These are phyloP conservation scores for Amylostereum areolatum DNA, from an alignment of 1,284 basidiomycete species.

Conservation along the genomic window DNA sequence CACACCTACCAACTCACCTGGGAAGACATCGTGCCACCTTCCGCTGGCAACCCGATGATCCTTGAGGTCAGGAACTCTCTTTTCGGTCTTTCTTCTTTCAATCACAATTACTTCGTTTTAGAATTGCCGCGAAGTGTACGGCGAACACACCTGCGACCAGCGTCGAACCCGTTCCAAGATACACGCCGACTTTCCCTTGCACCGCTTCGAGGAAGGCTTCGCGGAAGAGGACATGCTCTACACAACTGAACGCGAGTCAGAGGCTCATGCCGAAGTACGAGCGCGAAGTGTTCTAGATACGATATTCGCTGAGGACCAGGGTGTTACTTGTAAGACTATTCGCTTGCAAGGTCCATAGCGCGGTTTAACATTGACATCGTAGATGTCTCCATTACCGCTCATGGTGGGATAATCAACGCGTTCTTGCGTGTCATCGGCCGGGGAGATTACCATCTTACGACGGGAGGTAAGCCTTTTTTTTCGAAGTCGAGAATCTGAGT, in stretches of 20 bases:
- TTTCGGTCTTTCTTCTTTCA: neutral
- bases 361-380: neutral
- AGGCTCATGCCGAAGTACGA: constrained; percentile 48
- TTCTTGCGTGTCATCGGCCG: constrained; percentile 43
- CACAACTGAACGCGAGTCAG: constrained; percentile 60
- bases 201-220: constrained; percentile 62
- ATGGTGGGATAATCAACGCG: constrained; percentile 54
- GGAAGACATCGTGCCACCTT: constrained; percentile 24
- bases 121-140: constrained; percentile 65
- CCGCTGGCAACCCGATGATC: constrained; percentile 16
- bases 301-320: constrained; percentile 46
- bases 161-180: constrained; percentile 54
- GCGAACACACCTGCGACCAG: constrained; percentile 72
- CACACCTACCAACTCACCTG: constrained; percentile 67
- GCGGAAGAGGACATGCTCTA: constrained; percentile 71
- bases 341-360: too few relatives aligned
- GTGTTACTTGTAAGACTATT: constrained; percentile 40
- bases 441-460: constrained; percentile 39
- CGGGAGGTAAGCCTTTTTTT: constrained; percentile 44
- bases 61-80: constrained; percentile 20
- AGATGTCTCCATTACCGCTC: constrained; percentile 64
- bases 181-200: constrained; percentile 47
- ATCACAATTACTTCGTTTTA: constrained; percentile 16
- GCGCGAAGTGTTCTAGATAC: constrained; percentile 52
- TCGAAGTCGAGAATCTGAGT: too few relatives aligned